Base-by-base conservation (phyloP, 139 green algal species). In the Chlorella sp. region DNA sequence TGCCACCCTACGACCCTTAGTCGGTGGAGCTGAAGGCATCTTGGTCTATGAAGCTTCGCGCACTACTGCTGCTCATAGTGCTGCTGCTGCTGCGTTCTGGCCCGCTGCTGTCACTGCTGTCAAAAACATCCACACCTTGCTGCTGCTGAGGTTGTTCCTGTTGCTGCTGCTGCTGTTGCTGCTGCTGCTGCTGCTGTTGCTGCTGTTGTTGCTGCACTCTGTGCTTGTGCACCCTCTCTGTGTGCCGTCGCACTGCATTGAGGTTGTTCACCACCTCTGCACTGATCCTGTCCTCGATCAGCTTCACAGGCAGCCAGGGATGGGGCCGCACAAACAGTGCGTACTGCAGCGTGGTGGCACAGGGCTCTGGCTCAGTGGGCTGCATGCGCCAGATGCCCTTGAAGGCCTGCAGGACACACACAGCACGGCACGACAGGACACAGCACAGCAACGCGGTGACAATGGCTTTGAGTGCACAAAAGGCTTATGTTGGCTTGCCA, bases 321-420 rank as follows among this genome's bases (percentile, higher is more conserved):
- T 90, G 80, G 1, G 90, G 90, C 69, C 86, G 83, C n/a, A 93
- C 88, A 73, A 84, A 93, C 34, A 95, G 60, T 0, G 84, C 77
- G 72, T 95, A 95, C n/a, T 81, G 80, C 3, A 95, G 83, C 22
- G 76, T 59, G 5, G 79, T 87, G n/a, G 14, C 32, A 33, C 27
- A 2, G 5, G 33, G 14, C 2, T 51, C 63, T 23, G 29, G 5
- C 3, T 32, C 3, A 10, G 32, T 20, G 29, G 80, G 68, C 80
- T 93, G 82, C 75, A 96, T 89, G 24, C 89, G 74, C 91, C 91
- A 96, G 2, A 94, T 62, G 31, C 91, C 91, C 2, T 77, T 76
- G 82, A 96, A 96, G 17, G 74, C 80, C 88, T 93, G 88, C 23
- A n/a, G n/a, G n/a, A n/a, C n/a, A 69, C 31, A 20, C 67, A 70